Evolutionary conservation across 2,329 filamentous ascomycete genomes (phyloP).

Genomic region (Trichoderma afroharzianum): DNA sequence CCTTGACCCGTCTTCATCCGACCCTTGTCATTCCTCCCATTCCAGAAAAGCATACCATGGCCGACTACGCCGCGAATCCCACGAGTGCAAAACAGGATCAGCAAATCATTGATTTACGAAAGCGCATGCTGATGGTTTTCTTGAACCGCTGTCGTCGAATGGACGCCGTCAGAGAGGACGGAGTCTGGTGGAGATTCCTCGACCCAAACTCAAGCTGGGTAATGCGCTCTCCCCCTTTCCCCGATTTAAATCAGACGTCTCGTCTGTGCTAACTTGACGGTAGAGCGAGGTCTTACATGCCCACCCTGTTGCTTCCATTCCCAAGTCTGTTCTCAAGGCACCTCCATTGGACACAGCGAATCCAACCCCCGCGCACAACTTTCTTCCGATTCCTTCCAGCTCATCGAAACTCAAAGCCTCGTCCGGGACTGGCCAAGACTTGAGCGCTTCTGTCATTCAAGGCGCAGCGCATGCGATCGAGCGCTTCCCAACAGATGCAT

Average conservation of each 20-base stretch:
- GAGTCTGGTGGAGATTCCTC: conserved; percentile 95
- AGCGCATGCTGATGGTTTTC: conserved; percentile 95
- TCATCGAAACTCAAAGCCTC: conserved; percentile 79
- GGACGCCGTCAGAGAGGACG: conserved; percentile 87
- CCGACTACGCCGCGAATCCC: conserved; percentile 95
- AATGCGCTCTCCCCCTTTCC: conserved; percentile 27
- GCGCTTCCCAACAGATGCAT: conserved; percentile 77
- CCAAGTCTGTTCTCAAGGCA: conserved; percentile 90
- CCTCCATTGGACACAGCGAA: conserved; percentile 96
- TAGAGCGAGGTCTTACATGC: conserved; percentile 94
- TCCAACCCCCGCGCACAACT: conserved; percentile 79
- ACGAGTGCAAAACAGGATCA: conserved; percentile 97
- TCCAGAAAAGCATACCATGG: conserved; percentile 98
- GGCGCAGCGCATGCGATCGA: conserved; percentile 59
- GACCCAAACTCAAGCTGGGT: conserved; percentile 99
- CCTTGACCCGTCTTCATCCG: conserved; percentile 85
- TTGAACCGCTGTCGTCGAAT: conserved; percentile 89
- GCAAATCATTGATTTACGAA: conserved; percentile 92
- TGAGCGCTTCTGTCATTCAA: conserved; percentile 36
- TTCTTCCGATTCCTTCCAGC: conserved; percentile 77
- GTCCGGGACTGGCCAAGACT: conserved; percentile 35
- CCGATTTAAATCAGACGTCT: not conserved
- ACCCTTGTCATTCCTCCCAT: conserved; percentile 95
- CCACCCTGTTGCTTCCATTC: conserved; percentile 83
- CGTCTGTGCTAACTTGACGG: conserved; percentile 21